Percentiles rank a stretch among this genome's conserved stretches.
Evolutionary conservation across 2,329 filamentous ascomycete species (phyloP).

Genomic region (Cladorrhinum sp.): DNA sequence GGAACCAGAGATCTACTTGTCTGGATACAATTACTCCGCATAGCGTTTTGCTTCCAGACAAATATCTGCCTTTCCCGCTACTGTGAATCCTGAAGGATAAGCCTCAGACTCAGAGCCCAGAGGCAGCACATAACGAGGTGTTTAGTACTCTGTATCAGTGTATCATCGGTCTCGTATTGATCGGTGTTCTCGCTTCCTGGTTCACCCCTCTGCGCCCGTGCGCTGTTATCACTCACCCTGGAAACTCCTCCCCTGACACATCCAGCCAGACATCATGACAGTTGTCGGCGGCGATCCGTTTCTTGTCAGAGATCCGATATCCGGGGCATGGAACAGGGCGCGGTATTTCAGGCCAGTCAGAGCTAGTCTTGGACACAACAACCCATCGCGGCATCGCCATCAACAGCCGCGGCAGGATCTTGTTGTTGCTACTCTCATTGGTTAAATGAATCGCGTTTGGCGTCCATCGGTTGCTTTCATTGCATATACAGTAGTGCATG

Average conservation of each 20-base stretch:
- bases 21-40: background rate
- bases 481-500: background rate
- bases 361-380: background rate
- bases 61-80: background rate
- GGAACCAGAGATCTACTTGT: background rate
- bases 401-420: conserved; percentile 5
- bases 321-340: background rate
- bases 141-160: conserved; percentile 7
- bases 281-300: background rate
- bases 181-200: background rate
- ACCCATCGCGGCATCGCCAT: background rate
- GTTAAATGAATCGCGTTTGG: background rate
- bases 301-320: background rate
- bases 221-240: background rate
- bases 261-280: conserved; percentile 1
- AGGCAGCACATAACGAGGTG: background rate
- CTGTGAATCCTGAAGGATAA: too few relatives aligned
- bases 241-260: background rate
- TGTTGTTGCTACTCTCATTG: background rate
- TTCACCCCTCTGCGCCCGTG: conserved; percentile 5
- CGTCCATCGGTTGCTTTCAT: background rate
- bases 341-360: conserved; percentile 2
- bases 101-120: background rate
- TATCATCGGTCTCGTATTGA: conserved; percentile 16
- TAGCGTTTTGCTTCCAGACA: too few relatives aligned